Evolutionary conservation across 768 basidiomycete genomes (phyloP).

Genomic region (Grammothele lineata): DNA sequence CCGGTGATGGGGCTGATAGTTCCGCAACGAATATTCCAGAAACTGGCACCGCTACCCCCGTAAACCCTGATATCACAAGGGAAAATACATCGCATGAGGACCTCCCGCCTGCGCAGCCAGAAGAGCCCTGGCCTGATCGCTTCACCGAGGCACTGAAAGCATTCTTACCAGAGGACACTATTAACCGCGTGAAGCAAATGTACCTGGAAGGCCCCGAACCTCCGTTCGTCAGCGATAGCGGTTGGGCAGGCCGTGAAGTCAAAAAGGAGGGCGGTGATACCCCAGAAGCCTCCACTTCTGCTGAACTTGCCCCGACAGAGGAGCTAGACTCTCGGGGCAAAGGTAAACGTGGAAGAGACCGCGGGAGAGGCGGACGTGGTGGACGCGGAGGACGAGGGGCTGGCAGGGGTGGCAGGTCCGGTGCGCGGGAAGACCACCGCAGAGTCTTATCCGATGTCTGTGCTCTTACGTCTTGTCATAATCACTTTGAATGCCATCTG

Average conservation of each 20-base stretch:
- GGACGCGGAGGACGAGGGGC: constrained; percentile 39
- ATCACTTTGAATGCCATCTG: neutral
- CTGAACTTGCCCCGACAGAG: constrained; percentile 3
- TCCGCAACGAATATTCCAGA: too few species aligned
- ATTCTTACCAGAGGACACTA: constrained; percentile 59
- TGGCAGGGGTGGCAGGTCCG: constrained; percentile 38
- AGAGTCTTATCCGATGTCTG: constrained; percentile 81
- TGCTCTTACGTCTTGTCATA: constrained; percentile 19
- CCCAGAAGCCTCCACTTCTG: constrained; percentile 12
- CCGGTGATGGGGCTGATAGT: too few species aligned
- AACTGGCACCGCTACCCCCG: too few species aligned
- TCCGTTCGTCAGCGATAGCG: constrained; percentile 66
- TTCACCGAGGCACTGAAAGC: constrained; percentile 52
- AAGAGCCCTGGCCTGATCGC: constrained; percentile 62
- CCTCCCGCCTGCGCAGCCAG: constrained; percentile 18
- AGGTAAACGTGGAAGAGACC: constrained; percentile 37
- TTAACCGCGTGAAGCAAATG: constrained; percentile 64
- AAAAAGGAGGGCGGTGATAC: constrained; percentile 25
- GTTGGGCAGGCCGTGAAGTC: constrained; percentile 58
- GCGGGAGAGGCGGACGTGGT: constrained; percentile 44
- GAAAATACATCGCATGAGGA: constrained; percentile 15
- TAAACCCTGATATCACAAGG: constrained; percentile 1
- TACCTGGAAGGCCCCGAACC: constrained; percentile 80
- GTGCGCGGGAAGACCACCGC: constrained; percentile 58
- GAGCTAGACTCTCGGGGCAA: constrained; percentile 28